These are phyloP conservation scores for Prunus fruticosa DNA, from an alignment of 306 rosid genomes.

Conservation along the genomic window DNA sequence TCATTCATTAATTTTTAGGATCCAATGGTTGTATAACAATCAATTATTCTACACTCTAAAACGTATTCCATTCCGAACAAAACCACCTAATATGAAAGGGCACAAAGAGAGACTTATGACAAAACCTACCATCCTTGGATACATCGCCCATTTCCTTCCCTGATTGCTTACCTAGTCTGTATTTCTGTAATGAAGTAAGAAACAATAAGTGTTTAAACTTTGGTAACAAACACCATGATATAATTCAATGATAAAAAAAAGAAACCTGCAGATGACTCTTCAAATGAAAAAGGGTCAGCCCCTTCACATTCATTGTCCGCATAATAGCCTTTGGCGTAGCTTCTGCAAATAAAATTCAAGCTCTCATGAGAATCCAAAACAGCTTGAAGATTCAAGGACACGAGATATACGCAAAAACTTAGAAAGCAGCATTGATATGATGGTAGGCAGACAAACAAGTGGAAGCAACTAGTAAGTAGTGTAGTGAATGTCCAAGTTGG, in stretches of 20 bases:
- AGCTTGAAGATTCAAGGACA: slow-evolving; percentile 5
- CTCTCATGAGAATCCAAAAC: slow-evolving; percentile 33
- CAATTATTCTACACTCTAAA: neutral
- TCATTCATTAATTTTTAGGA: neutral
- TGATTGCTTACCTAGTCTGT: slow-evolving; percentile 94
- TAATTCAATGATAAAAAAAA: slow-evolving; percentile 7
- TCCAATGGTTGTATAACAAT: neutral
- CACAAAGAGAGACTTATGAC: slow-evolving; percentile 5
- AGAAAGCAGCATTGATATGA: neutral
- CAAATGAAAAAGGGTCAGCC: slow-evolving; percentile 91
- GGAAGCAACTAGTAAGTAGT: neutral
- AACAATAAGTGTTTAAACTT: slow-evolving; percentile 1
- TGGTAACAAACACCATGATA: neutral
- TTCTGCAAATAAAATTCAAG: slow-evolving; percentile 62
- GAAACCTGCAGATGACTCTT: slow-evolving; percentile 98
- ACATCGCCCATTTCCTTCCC: slow-evolving; percentile 89
- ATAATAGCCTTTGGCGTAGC: slow-evolving; percentile 98
- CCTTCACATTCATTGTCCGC: slow-evolving; percentile 99
- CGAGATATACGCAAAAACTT: neutral
- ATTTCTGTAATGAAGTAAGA: slow-evolving; percentile 67
- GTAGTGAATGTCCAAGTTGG: neutral
- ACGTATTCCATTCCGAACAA: slow-evolving; percentile 4
- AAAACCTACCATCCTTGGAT: slow-evolving; percentile 83
- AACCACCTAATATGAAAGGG: slow-evolving; percentile 25
- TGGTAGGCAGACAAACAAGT: neutral